phyloP scores from a whole-genome alignment of 2,329 filamentous ascomycete species.

The Paecilomyces formosus region DNA sequence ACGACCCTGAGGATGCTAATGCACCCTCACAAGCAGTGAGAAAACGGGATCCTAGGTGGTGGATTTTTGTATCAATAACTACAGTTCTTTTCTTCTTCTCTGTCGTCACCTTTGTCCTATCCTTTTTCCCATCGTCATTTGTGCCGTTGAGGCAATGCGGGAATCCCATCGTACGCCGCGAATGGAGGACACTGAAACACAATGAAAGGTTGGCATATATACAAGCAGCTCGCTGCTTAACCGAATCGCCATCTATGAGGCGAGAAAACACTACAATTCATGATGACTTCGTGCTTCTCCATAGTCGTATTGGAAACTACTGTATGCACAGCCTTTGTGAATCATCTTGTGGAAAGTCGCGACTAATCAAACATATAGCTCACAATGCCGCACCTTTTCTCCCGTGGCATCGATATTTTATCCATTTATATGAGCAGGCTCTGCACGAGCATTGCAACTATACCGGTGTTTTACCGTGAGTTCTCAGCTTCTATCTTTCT shows the following conservation, averaged over 20 bases:
- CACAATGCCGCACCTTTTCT: constrained; percentile 25
- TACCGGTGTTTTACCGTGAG: constrained; percentile 7
- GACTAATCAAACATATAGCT: constrained; percentile 9
- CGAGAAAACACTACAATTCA: neutral
- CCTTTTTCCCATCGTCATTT: neutral
- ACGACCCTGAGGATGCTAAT: neutral
- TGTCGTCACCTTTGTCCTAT: neutral
- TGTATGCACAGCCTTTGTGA: neutral
- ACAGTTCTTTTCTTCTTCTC: neutral
- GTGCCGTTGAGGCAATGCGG: neutral
- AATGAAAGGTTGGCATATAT: neutral
- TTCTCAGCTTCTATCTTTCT: neutral
- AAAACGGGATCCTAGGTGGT: neutral
- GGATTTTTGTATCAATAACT: neutral
- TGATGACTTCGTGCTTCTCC: neutral
- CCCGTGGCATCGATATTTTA: constrained; percentile 29
- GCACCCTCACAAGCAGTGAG: neutral
- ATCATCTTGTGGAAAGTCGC: neutral
- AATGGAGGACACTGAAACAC: neutral
- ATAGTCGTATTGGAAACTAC: neutral
- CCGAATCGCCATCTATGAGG: neutral
- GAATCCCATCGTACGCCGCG: neutral
- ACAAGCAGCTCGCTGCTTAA: neutral
- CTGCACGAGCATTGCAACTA: constrained; percentile 21
- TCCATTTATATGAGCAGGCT: constrained; percentile 21